Evolutionary conservation across 306 rosid species (phyloP).

Genomic region (Hippophae rhamnoides): DNA sequence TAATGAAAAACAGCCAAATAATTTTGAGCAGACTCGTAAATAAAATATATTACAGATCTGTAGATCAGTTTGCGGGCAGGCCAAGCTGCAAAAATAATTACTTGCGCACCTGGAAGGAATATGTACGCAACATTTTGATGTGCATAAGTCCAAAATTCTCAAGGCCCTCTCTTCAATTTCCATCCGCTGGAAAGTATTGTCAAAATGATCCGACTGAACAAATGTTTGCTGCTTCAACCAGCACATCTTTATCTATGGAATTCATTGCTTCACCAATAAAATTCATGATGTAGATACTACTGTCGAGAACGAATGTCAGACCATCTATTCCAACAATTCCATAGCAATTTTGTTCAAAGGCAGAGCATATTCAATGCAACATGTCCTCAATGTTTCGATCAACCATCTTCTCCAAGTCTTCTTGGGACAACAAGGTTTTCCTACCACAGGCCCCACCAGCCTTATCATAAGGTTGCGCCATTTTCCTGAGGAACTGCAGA

Average conservation of each 20-base stretch:
- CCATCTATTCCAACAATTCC: not conserved
- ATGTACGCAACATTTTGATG: not conserved
- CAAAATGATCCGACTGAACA: not conserved
- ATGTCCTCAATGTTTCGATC: constrained; percentile 42
- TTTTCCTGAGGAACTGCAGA: constrained; percentile 80
- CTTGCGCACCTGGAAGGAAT: not conserved
- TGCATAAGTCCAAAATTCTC: too few relatives aligned
- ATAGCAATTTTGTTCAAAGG: not conserved
- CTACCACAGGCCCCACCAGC: constrained; percentile 48
- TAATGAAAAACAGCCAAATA: not conserved
- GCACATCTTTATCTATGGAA: not conserved
- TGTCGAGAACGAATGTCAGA: too few relatives aligned
- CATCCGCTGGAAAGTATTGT: too few relatives aligned
- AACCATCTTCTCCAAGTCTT: constrained; percentile 67
- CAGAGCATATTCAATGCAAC: constrained; percentile 26
- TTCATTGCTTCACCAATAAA: too few relatives aligned
- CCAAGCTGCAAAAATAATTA: not conserved
- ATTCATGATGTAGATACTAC: too few relatives aligned
- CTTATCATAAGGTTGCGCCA: constrained; percentile 93
- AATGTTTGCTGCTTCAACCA: not conserved
- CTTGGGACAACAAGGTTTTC: constrained; percentile 73
- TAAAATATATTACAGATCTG: not conserved
- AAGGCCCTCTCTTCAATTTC: too few relatives aligned
- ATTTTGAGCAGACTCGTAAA: not conserved
- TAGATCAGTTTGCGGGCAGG: not conserved